Evolutionary conservation across 768 basidiomycete genomes (phyloP), one percentile per base, ranked within the genome.

Genomic region (Astraeus odoratus): DNA sequence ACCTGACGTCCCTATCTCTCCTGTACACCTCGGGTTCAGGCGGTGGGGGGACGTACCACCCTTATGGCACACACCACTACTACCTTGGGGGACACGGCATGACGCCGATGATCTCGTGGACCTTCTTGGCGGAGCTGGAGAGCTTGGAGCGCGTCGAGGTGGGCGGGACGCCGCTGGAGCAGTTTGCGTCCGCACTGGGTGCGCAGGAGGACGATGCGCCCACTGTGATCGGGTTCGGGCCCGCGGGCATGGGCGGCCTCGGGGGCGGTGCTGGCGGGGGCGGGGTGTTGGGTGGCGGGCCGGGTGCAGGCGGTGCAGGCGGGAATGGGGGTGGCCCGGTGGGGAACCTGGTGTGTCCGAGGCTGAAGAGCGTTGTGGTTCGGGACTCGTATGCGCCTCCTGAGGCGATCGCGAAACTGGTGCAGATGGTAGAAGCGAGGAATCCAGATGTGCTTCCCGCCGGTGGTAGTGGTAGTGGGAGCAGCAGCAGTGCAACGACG

Each of bases 381-480:
- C 75, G 77, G 51, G 74, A 69, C 29, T 87, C 84, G 55, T 77
- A 80, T 55, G 69, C 76, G 19, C 80, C 82, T 53, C 71, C 70
- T 25, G 83, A 85, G 41, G 79, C 77, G 22, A 75, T 84, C 20
- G 69, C 71, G 41, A 81, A 80, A 63, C 72, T 88, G 16, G 82
- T 89, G 20, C 76, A 77, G 57, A 73, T 86, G 65, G 73, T 89
- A 18, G 83, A 86, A 38, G 74, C 75, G 45, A 69, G 86, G 42
- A 88, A 88, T 57, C 86, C 86, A 0, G 71, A 69, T 40, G 58
- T 58, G 9, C 57, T 63, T 36, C 63, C 57, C 20, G 58, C 55
- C 10, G 43, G 55, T 46, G 62, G 67, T 27, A 69, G 69, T 36
- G 68, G 66, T 22, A 75, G 74, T 0, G 43, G 55, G 46, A 62